Conservation (phyloP, 352 stramenopile species). For the Phytophthora sp. region DNA sequence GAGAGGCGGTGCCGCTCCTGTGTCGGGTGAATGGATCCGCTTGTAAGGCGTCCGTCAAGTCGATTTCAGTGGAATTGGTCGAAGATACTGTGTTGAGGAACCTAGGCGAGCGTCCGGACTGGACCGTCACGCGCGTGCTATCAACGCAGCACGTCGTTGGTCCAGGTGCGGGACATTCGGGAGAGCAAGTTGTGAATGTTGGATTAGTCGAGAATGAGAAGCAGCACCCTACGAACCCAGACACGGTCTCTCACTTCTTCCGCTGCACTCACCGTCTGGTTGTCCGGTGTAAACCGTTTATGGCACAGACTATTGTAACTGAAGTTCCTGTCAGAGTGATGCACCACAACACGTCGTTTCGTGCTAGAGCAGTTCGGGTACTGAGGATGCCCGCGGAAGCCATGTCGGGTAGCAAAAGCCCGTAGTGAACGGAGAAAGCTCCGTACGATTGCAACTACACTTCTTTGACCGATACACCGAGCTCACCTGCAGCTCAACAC, state of each 20-base stretch:
- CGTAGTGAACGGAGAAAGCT: conserved; percentile 5
- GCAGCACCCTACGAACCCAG: conserved; percentile 22
- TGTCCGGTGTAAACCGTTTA: conserved; percentile 36
- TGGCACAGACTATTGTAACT: conserved; percentile 20
- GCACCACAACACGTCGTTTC: conserved; percentile 25
- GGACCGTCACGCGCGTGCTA: conserved; percentile 29
- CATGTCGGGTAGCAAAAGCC: conserved; percentile 18
- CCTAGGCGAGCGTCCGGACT: conserved; percentile 6
- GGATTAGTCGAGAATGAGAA: conserved; percentile 27
- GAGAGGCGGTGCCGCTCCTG: conserved; percentile 21
- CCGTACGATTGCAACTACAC: conserved; percentile 10
- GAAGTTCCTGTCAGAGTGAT: conserved; percentile 35
- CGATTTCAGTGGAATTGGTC: conserved; percentile 29
- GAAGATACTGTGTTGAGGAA: conserved; percentile 35
- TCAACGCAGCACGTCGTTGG: conserved; percentile 23
- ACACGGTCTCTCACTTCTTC: conserved; percentile 32
- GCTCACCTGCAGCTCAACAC: too few relatives aligned
- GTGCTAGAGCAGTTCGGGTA: conserved; percentile 3
- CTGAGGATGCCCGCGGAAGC: conserved; percentile 21
- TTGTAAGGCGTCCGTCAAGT: conserved; percentile 24
- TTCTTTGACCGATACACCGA: too few relatives aligned
- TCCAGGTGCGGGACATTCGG: conserved; percentile 7
- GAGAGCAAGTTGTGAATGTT: conserved; percentile 19
- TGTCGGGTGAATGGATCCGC: conserved; percentile 27
- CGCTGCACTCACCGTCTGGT: conserved; percentile 34